These are phyloP conservation scores for Colletotrichum graminicola DNA, from an alignment of 2,329 filamentous ascomycete species.

Conservation along the genomic window DNA sequence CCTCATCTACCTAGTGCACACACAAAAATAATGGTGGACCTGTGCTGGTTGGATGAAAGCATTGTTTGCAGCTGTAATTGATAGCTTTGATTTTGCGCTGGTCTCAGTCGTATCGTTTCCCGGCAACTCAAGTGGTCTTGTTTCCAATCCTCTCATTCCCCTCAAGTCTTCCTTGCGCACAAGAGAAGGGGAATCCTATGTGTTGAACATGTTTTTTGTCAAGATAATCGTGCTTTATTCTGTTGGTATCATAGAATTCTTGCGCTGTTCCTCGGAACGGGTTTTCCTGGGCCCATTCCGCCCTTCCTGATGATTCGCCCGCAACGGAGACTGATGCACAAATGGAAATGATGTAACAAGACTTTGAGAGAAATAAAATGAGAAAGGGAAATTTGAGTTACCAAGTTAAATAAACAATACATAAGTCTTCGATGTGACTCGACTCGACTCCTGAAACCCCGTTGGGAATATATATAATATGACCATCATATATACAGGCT, in stretches of 20 bases:
- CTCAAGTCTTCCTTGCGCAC: not conserved
- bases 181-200: not conserved
- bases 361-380: constrained; percentile 11
- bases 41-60: not conserved
- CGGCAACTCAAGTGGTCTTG: not conserved
- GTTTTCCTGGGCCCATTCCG: not conserved
- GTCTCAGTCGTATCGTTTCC: constrained; percentile 19
- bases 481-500: constrained; percentile 47
- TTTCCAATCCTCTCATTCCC: not conserved
- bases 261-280: constrained; percentile 22
- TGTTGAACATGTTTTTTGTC: constrained; percentile 29
- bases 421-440: constrained; percentile 36
- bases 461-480: constrained; percentile 46
- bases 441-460: constrained; percentile 42
- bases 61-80: constrained; percentile 16
- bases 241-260: constrained; percentile 35
- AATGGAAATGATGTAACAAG: constrained; percentile 12
- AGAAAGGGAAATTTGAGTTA: constrained; percentile 21
- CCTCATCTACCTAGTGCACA: not conserved
- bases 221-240: constrained; percentile 38
- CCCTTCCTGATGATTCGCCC: not conserved
- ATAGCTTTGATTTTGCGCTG: constrained; percentile 24
- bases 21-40: not conserved
- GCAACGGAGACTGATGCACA: constrained; percentile 17
- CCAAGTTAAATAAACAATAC: constrained; percentile 42